These are phyloP conservation scores for Nicotiana otophora DNA, from an alignment of 257 asterid species.

Conservation along the genomic window DNA sequence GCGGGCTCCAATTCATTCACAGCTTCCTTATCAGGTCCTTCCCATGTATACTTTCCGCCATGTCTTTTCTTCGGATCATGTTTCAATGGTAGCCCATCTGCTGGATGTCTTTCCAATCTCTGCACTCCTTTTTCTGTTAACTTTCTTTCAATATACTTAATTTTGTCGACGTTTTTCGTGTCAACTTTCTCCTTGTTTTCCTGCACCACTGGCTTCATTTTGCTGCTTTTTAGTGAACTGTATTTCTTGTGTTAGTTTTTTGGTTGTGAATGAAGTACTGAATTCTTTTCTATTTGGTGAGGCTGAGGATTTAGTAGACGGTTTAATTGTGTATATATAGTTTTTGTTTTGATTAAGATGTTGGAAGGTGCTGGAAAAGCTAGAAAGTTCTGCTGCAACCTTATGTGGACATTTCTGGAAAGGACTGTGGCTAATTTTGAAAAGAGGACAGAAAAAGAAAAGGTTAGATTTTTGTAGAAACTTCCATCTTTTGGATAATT, in stretches of 20 bases:
- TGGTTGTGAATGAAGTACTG: background rate
- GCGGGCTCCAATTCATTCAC: constrained; percentile 31
- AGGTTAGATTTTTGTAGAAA: background rate
- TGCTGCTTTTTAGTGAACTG: background rate
- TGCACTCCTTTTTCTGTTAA: constrained; percentile 45
- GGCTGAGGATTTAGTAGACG: background rate
- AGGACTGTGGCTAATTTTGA: background rate
- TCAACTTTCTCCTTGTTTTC: constrained; percentile 31
- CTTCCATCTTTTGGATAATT: background rate
- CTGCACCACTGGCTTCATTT: constrained; percentile 44
- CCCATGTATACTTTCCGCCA: constrained; percentile 79
- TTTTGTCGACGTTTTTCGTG: constrained; percentile 33
- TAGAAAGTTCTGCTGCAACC: constrained; percentile 23
- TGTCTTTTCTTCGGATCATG: constrained; percentile 73
- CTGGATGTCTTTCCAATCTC: constrained; percentile 68
- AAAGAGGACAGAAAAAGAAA: background rate
- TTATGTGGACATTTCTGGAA: background rate
- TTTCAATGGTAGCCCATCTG: constrained; percentile 64
- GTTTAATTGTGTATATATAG: constrained; percentile 11
- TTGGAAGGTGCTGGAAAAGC: constrained; percentile 40
- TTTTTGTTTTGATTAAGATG: background rate
- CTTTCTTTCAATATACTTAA: constrained; percentile 44
- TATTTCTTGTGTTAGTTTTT: background rate
- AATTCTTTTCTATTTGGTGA: background rate
- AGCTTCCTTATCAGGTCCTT: constrained; percentile 50